Percentiles rank a stretch among this genome's conserved stretches.
phyloP scores from a whole-genome alignment of 352 stramenopile genomes.

The Globisporangium paddicum region DNA sequence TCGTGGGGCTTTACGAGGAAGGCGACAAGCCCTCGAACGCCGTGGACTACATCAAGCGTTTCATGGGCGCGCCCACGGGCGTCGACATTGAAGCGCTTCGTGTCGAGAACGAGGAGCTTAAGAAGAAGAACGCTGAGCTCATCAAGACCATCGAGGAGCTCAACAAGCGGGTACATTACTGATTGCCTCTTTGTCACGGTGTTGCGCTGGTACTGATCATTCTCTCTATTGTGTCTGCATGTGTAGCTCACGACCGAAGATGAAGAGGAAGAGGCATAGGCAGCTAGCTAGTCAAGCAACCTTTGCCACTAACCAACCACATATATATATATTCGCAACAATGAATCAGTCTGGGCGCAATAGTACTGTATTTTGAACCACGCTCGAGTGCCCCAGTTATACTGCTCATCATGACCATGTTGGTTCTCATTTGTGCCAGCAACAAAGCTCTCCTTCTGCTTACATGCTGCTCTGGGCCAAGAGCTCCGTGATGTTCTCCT shows the following conservation, averaged over 20 bases:
- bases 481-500: slow-evolving; percentile 83
- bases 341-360: no score
- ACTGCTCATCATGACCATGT: not conserved
- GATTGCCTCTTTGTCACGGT: no score
- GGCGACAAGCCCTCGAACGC: slow-evolving; percentile 94
- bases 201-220: no score
- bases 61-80: slow-evolving; percentile 91
- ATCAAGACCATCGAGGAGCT: slow-evolving; percentile 89
- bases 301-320: no score
- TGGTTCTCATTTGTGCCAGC: not conserved
- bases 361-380: not conserved
- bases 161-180: slow-evolving; percentile 84
- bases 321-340: no score
- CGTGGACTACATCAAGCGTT: slow-evolving; percentile 97
- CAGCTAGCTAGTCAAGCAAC: not conserved
- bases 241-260: not conserved
- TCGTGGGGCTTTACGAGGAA: slow-evolving; percentile 97
- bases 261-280: not conserved
- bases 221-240: not conserved
- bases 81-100: slow-evolving; percentile 88
- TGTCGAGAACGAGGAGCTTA: slow-evolving; percentile 90
- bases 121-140: slow-evolving; percentile 91
- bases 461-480: slow-evolving; percentile 60
- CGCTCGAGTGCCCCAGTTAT: not conserved
- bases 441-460: slow-evolving; percentile 2